Percentiles rank a stretch among this genome's conserved stretches.
phyloP scores from a whole-genome alignment of 768 basidiomycete genomes.

The Calocera viscosa region DNA sequence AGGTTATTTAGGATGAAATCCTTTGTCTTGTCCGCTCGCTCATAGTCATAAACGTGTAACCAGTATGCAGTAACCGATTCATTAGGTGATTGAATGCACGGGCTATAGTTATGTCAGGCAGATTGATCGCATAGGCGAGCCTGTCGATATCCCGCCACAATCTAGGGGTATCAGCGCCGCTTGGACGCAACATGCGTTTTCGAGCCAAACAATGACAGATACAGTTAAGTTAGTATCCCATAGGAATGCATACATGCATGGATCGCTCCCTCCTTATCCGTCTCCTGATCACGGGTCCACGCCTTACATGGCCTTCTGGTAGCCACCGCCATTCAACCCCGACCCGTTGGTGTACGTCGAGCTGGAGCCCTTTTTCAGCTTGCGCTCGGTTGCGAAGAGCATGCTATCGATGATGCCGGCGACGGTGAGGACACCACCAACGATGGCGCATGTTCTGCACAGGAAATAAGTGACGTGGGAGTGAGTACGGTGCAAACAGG shows the following conservation, averaged over 20 bases:
- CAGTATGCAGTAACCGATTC: background rate
- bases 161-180: background rate
- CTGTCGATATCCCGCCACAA: background rate
- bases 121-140: background rate
- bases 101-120: background rate
- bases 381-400: constrained; percentile 68
- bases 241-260: background rate
- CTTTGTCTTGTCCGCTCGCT: background rate
- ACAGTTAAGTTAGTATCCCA: background rate
- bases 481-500: background rate
- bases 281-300: background rate
- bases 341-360: constrained; percentile 4
- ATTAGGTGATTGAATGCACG: background rate
- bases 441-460: constrained; percentile 86
- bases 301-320: constrained; percentile 11
- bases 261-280: background rate
- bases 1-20: background rate
- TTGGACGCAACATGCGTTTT: background rate
- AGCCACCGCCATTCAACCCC: background rate
- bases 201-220: background rate
- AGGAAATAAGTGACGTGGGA: background rate
- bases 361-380: constrained; percentile 48
- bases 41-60: background rate
- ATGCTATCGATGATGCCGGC: constrained; percentile 78
- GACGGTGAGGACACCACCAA: constrained; percentile 92